These are phyloP conservation scores for Xylariaceae sp. DNA, from an alignment of 2,329 filamentous ascomycete species.

Conservation along the genomic window DNA sequence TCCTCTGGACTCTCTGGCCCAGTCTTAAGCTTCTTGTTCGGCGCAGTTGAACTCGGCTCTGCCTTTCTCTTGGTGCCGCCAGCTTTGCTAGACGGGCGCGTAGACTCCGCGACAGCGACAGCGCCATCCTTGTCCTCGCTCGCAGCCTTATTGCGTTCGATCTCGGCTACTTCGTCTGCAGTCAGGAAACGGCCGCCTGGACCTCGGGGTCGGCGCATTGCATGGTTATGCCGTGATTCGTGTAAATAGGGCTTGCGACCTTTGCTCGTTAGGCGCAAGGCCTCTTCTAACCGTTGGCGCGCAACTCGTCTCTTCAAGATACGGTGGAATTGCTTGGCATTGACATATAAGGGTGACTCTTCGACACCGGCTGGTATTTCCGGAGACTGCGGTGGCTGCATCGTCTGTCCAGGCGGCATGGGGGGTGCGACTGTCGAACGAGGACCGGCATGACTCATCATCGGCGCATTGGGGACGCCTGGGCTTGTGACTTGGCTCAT, in stretches of 20 bases:
- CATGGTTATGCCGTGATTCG: constrained; percentile 95
- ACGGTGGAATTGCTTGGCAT: constrained; percentile 97
- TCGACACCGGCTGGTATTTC: constrained; percentile 72
- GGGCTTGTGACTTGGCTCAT: constrained; percentile 76
- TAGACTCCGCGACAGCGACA: constrained; percentile 23
- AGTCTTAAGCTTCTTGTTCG: constrained; percentile 50
- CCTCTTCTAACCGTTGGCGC: constrained; percentile 88
- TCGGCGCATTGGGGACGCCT: constrained; percentile 65
- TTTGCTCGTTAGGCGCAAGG: constrained; percentile 85
- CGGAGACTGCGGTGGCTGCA: constrained; percentile 67
- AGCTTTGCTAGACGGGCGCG: constrained; percentile 27
- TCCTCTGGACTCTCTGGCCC: constrained; percentile 39
- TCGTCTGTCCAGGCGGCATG: constrained; percentile 57
- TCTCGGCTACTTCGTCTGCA: constrained; percentile 87
- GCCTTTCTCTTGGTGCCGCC: constrained; percentile 58
- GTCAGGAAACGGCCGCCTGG: constrained; percentile 94
- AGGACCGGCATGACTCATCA: constrained; percentile 62
- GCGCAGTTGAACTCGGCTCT: constrained; percentile 41
- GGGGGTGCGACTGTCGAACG: constrained; percentile 51
- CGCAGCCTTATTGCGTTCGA: constrained; percentile 61
- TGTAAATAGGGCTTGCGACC: constrained; percentile 95
- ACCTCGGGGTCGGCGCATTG: constrained; percentile 89
- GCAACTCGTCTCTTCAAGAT: constrained; percentile 93
- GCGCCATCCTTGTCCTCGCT: constrained; percentile 36
- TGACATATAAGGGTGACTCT: constrained; percentile 94